Base-by-base conservation (phyloP, 2,329 filamentous ascomycete species). In the Fusarium verticillioides region DNA sequence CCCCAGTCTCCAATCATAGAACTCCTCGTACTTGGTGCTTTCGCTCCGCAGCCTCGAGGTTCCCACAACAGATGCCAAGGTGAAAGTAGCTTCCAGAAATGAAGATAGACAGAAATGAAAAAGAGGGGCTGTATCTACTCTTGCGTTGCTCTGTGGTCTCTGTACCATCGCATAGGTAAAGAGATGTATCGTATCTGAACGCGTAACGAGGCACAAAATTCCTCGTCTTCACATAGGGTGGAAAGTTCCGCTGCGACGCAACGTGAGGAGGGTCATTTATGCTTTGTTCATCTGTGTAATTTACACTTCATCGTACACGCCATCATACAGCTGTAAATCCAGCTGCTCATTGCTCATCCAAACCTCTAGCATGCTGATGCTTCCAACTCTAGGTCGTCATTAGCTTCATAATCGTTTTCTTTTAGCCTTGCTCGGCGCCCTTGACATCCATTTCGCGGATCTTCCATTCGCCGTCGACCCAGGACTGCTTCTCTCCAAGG, bases 401-500 rank as follows among this genome's bases (percentile, higher is more conserved):
- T 60, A 72, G 62, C 44, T 66, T 36, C 57, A 39, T 60, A 64
- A 47, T 59, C 52, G 18, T 63, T 36, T 49, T 43, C 37, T 59
- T 57, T 37, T 13, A 7, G 30, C 49, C 62, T 63, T 80, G 82
- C 57, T 83, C 81, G 46, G 74, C 74, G 23, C 83, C 84, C 63
- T 88, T 85, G 66, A 90, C 85, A 78, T 95, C 91, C 84, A 97
- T 90, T 80, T 96, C 93, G 69, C 90, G 89, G 32, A 94, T 85
- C 60, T 89, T 88, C 96, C 96, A 98, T 19, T 85, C 84, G 30
- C 85, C 87, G 74, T 94, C 91, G 30, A 92, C 89, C 91, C 94
- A 97, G 16, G 91, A 87, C 81, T 93, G 94, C 84, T 92, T 93
- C 85, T 96, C 92, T 42, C 96, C 96, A 8, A 99, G 86, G 70